Evolutionary conservation across 768 basidiomycete genomes (phyloP).

Genomic region (Fomitopsis pulvina): DNA sequence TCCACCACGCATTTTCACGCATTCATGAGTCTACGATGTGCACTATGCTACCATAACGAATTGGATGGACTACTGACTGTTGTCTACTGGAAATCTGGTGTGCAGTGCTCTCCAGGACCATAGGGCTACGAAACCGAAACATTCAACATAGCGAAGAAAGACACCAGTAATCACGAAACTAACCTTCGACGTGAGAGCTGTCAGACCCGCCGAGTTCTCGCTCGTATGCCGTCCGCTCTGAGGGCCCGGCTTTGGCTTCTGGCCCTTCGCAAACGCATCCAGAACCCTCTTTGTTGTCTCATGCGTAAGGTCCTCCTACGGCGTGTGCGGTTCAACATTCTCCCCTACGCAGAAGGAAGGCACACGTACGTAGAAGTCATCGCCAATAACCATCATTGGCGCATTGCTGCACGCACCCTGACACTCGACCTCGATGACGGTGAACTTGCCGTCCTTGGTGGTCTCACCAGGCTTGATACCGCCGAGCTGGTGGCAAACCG

Average conservation of each 20-base stretch:
- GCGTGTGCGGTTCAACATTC: background rate
- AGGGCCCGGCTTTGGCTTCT: slow-evolving; percentile 90
- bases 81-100: slow-evolving; percentile 59
- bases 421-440: slow-evolving; percentile 97
- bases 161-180: slow-evolving; percentile 8
- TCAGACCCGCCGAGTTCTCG: slow-evolving; percentile 91
- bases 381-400: slow-evolving; percentile 92
- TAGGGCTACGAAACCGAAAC: slow-evolving; percentile 56
- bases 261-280: slow-evolving; percentile 71
- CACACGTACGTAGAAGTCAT: slow-evolving; percentile 87
- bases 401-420: slow-evolving; percentile 98
- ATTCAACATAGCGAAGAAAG: slow-evolving; percentile 4
- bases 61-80: background rate
- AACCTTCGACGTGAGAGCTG: slow-evolving; percentile 72
- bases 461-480: slow-evolving; percentile 84
- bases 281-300: slow-evolving; percentile 73
- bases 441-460: slow-evolving; percentile 95
- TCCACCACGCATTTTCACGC: slow-evolving; percentile 1
- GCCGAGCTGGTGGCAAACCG: slow-evolving; percentile 77
- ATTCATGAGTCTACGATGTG: background rate
- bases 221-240: slow-evolving; percentile 82
- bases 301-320: slow-evolving; percentile 78
- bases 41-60: background rate
- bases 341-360: background rate
- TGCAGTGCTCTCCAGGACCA: slow-evolving; percentile 88